Conservation (phyloP, 106 monocot species). For the Platanthera zijinensis region DNA sequence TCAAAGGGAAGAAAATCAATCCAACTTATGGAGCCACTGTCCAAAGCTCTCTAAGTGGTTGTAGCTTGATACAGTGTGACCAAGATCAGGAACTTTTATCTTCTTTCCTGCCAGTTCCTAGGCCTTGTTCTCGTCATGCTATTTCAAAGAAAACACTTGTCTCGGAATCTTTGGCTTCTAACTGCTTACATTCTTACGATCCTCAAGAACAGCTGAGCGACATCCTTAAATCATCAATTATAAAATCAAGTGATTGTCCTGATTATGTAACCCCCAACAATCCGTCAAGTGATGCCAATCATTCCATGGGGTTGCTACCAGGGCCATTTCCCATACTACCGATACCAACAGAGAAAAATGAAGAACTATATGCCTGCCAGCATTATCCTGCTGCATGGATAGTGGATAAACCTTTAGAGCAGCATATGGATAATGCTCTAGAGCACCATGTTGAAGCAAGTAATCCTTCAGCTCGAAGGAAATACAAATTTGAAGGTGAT, state of each 20-base stretch:
- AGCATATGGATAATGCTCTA: not conserved
- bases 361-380: conserved; percentile 8
- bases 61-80: conserved; percentile 2
- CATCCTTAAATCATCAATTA: conserved; percentile 13
- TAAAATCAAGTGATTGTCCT: conserved; percentile 10
- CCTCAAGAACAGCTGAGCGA: conserved; percentile 15
- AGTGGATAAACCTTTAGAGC: conserved; percentile 5
- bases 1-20: conserved; percentile 1
- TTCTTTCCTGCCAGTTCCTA: conserved; percentile 21
- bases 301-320: conserved; percentile 1
- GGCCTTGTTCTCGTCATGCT: conserved; percentile 18
- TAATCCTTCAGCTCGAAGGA: conserved; percentile 18
- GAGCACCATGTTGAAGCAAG: conserved; percentile 7
- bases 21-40: not conserved
- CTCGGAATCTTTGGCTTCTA: conserved; percentile 23
- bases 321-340: conserved; percentile 8
- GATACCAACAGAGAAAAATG: conserved; percentile 19
- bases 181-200: conserved; percentile 14
- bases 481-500: conserved; percentile 14
- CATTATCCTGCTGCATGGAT: not conserved
- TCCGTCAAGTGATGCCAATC: not conserved
- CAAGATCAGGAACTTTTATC: conserved; percentile 22
- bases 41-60: not conserved
- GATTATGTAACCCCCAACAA: conserved; percentile 6
- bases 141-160: conserved; percentile 22